Conservation (phyloP, 169 alveolate species). For the Theileria luwenshuni region DNA sequence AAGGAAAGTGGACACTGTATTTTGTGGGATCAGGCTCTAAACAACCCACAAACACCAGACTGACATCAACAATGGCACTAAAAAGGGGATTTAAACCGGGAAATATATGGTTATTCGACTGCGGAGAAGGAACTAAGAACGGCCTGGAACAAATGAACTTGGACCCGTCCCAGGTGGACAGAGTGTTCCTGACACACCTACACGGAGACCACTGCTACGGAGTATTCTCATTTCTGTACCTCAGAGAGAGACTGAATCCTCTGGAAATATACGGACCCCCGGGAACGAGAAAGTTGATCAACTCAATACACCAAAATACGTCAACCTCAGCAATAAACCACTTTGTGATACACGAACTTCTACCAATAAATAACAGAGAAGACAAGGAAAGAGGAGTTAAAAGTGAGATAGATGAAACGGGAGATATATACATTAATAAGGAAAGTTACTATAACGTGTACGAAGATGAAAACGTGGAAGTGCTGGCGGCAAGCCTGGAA, state of each 20-base stretch:
- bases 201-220: constrained; percentile 88
- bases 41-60: constrained; percentile 70
- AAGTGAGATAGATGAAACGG: not conserved
- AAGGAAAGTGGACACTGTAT: constrained; percentile 66
- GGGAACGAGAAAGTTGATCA: constrained; percentile 46
- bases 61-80: constrained; percentile 73
- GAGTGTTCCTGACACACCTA: constrained; percentile 80
- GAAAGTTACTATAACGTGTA: constrained; percentile 49
- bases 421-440: constrained; percentile 41
- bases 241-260: constrained; percentile 4
- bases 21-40: constrained; percentile 80
- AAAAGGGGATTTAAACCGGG: constrained; percentile 19
- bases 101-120: constrained; percentile 71
- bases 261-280: constrained; percentile 82
- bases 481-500: constrained; percentile 69
- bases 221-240: constrained; percentile 66
- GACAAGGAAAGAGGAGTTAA: not conserved
- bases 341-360: constrained; percentile 51
- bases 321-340: constrained; percentile 28
- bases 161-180: constrained; percentile 47
- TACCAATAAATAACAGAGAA: not conserved
- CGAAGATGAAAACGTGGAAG: constrained; percentile 60
- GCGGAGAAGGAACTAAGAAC: constrained; percentile 74
- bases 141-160: constrained; percentile 57
- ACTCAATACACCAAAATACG: constrained; percentile 34